A percentile compares a stretch with the other conserved stretches of the same genome.
Evolutionary conservation across 108 stramenopile species (phyloP).

Genomic region (Bacterosira constricta): DNA sequence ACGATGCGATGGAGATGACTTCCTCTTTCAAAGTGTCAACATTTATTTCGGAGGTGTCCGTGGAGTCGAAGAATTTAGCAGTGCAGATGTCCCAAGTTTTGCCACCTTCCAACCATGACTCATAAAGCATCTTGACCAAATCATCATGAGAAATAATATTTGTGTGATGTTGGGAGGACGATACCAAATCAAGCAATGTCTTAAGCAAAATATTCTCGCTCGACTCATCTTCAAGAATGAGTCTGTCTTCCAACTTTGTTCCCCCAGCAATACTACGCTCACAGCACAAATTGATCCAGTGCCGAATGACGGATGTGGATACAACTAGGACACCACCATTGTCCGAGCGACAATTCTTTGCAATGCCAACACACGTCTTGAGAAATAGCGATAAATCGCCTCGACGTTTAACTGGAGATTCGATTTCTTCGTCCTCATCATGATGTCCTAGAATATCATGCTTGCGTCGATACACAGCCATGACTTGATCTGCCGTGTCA

Average conservation of each 20-base stretch:
- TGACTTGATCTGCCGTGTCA: slow-evolving; percentile 22
- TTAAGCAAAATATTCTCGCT: slow-evolving; percentile 53
- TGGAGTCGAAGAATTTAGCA: slow-evolving; percentile 22
- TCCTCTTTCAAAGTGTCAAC: slow-evolving; percentile 20
- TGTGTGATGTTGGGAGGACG: neutral
- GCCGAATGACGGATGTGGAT: slow-evolving; percentile 42
- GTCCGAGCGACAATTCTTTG: neutral
- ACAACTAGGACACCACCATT: slow-evolving; percentile 19
- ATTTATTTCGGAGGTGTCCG: too few species aligned
- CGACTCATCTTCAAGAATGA: slow-evolving; percentile 34
- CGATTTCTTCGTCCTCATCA: slow-evolving; percentile 28
- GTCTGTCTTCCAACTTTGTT: neutral
- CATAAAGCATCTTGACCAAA: slow-evolving; percentile 26
- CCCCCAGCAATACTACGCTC: neutral
- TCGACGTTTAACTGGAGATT: neutral
- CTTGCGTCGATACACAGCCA: slow-evolving; percentile 22
- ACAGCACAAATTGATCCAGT: slow-evolving; percentile 54
- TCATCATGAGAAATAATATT: slow-evolving; percentile 20
- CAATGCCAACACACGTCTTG: slow-evolving; percentile 53
- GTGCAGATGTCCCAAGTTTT: slow-evolving; percentile 43
- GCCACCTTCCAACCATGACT: slow-evolving; percentile 65
- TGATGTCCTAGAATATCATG: slow-evolving; percentile 21
- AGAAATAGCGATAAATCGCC: slow-evolving; percentile 50
- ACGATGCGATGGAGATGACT: slow-evolving; percentile 31
- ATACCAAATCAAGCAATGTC: slow-evolving; percentile 44